These are phyloP conservation scores for Conoideocrella luteorostrata DNA, from an alignment of 2,329 filamentous ascomycete species.

Conservation along the genomic window DNA sequence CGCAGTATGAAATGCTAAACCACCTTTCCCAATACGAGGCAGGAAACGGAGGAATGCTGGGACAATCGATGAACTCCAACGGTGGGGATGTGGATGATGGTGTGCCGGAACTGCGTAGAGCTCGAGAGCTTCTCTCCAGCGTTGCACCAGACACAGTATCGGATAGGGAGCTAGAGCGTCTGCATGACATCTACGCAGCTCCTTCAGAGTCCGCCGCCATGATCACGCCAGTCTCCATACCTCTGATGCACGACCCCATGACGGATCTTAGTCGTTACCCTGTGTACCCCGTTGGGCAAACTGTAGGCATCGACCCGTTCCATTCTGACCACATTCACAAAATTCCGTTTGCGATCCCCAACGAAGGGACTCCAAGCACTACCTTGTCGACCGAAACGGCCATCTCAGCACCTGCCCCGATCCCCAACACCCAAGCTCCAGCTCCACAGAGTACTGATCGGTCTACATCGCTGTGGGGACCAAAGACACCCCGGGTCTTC, in stretches of 20 bases:
- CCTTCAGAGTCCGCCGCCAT: slow-evolving; percentile 46
- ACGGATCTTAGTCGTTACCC: slow-evolving; percentile 54
- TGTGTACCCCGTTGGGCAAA: slow-evolving; percentile 87
- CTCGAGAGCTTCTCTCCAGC: slow-evolving; percentile 49
- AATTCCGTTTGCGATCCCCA: slow-evolving; percentile 75
- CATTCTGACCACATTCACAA: slow-evolving; percentile 92
- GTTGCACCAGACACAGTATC: slow-evolving; percentile 45
- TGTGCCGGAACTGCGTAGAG: slow-evolving; percentile 47
- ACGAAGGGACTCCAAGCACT: slow-evolving; percentile 36
- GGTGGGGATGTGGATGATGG: slow-evolving; percentile 43
- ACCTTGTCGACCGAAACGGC: slow-evolving; percentile 32
- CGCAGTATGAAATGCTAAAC: slow-evolving; percentile 51
- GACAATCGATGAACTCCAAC: slow-evolving; percentile 25
- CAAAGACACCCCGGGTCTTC: slow-evolving; percentile 69
- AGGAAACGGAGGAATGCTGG: slow-evolving; percentile 30
- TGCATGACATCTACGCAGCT: slow-evolving; percentile 48
- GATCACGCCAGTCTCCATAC: slow-evolving; percentile 35
- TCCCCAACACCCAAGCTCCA: slow-evolving; percentile 12
- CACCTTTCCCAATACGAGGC: slow-evolving; percentile 43
- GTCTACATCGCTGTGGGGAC: slow-evolving; percentile 45
- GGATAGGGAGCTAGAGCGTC: slow-evolving; percentile 49
- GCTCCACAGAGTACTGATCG: slow-evolving; percentile 26
- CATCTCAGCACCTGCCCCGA: slow-evolving; percentile 12
- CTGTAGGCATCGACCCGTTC: slow-evolving; percentile 89
- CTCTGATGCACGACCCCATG: slow-evolving; percentile 47